These are phyloP conservation scores for Annulohypoxylon nitens DNA, from an alignment of 495 filamentous ascomycete genomes.

Conservation along the genomic window DNA sequence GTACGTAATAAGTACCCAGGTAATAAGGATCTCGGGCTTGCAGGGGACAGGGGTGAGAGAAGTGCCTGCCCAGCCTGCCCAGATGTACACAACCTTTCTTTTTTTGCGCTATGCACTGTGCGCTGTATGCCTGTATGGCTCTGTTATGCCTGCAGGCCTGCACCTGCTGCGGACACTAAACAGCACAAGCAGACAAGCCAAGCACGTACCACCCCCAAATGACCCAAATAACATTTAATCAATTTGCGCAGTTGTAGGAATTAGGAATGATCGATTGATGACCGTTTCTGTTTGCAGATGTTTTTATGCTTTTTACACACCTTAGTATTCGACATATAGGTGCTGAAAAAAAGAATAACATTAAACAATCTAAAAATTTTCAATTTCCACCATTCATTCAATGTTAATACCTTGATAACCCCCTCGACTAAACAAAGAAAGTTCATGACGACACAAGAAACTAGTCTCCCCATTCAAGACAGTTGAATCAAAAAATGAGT, in stretches of 20 bases:
- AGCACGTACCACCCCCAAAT: slow-evolving; percentile 3
- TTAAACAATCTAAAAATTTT: slow-evolving; percentile 2
- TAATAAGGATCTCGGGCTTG: slow-evolving; percentile 48
- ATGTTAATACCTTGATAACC: neutral
- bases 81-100: neutral
- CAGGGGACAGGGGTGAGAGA: slow-evolving; percentile 26
- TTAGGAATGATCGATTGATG: slow-evolving; percentile 4
- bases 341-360: slow-evolving; percentile 10
- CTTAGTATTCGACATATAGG: slow-evolving; percentile 11
- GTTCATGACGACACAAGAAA: slow-evolving; percentile 10
- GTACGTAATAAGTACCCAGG: slow-evolving; percentile 46
- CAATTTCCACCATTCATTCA: slow-evolving; percentile 19
- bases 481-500: slow-evolving; percentile 6
- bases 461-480: slow-evolving; percentile 19
- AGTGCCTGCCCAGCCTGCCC: slow-evolving; percentile 13
- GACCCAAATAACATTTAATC: slow-evolving; percentile 5
- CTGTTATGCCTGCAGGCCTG: neutral
- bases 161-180: slow-evolving; percentile 26
- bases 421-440: slow-evolving; percentile 27
- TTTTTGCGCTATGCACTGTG: neutral
- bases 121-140: neutral
- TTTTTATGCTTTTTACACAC: neutral
- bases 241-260: neutral
- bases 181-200: neutral
- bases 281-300: neutral